Percentiles rank a stretch among this genome's conserved stretches.
These are phyloP conservation scores for Eucalyptus cladocalyx DNA, from an alignment of 345 rosid genomes.

Conservation along the genomic window DNA sequence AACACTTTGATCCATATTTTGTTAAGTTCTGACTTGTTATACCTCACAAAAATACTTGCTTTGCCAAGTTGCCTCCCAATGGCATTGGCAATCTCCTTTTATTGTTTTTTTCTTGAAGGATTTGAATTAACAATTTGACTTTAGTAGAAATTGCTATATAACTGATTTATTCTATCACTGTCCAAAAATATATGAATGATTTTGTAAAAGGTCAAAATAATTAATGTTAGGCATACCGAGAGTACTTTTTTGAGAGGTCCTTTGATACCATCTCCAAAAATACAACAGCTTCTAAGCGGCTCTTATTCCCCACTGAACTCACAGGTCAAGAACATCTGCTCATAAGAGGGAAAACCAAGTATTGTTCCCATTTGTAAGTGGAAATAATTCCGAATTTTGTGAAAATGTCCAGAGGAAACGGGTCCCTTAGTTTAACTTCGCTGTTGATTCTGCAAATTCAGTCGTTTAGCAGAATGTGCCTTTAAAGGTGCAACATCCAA, in stretches of 20 bases:
- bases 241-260: background rate
- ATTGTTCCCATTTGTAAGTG: background rate
- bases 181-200: background rate
- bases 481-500: background rate
- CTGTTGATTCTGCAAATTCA: too few species aligned
- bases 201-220: background rate
- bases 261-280: too few species aligned
- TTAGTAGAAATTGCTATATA: background rate
- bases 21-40: background rate
- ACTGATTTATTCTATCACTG: background rate
- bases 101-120: background rate
- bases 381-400: background rate
- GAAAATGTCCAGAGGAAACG: slow-evolving; percentile 3
- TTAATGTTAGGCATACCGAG: background rate
- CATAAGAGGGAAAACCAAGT: background rate
- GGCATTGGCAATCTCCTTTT: background rate
- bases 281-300: background rate
- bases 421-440: background rate
- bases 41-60: background rate
- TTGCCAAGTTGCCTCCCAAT: background rate
- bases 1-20: background rate
- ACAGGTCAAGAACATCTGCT: background rate
- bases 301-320: background rate
- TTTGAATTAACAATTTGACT: background rate
- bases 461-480: background rate